These are phyloP conservation scores for Diaporthe amygdali DNA, from an alignment of 2,329 filamentous ascomycete species.

Conservation along the genomic window DNA sequence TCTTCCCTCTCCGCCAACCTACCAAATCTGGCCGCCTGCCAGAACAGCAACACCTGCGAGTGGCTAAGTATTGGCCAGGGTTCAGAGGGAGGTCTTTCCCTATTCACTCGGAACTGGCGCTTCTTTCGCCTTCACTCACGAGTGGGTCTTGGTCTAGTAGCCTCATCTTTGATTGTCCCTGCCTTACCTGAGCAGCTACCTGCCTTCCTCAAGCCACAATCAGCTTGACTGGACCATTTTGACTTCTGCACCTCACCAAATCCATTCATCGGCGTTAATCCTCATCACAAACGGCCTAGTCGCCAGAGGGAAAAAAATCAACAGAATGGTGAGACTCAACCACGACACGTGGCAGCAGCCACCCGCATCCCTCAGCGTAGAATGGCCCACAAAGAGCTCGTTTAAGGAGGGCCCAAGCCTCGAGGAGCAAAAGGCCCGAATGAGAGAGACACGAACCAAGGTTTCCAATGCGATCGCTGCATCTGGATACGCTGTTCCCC, in stretches of 20 bases:
- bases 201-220: background rate
- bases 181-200: background rate
- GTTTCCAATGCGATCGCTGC: background rate
- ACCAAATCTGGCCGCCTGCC: background rate
- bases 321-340: background rate
- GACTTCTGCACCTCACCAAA: background rate
- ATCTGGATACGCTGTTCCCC: background rate
- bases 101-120: background rate
- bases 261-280: too few species aligned
- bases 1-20: background rate
- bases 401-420: slow-evolving; percentile 3
- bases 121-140: too few species aligned
- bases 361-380: slow-evolving; percentile 6
- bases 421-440: slow-evolving; percentile 10
- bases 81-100: background rate
- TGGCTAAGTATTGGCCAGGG: background rate
- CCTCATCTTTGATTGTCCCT: background rate
- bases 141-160: background rate
- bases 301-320: too few species aligned
- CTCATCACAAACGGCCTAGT: background rate
- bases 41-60: background rate
- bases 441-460: slow-evolving; percentile 11
- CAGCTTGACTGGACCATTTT: background rate
- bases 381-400: slow-evolving; percentile 2
- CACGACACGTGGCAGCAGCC: slow-evolving; percentile 13